Evolutionary conservation across 139 green algal species (phyloP), one percentile per base, ranked within the genome.

Genomic region (Tetraselmis striata): DNA sequence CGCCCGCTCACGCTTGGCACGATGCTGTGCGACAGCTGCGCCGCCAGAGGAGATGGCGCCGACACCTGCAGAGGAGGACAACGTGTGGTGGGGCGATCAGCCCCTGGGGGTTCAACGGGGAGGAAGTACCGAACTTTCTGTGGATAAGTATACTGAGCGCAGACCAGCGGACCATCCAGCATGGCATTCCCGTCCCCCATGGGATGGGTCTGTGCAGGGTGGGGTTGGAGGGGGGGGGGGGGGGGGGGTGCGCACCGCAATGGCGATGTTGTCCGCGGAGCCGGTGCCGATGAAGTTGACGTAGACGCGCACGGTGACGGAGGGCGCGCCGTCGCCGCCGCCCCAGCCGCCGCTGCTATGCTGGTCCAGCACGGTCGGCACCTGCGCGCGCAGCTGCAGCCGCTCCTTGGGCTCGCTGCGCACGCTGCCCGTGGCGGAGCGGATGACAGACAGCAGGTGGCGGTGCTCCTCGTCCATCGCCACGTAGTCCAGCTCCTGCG

Each of bases 401-500:
- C 30, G 59, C 28, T 89, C 85, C 0, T 28, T 11, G 0, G 88
- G 59, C 29, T 86, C 82, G 28, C 45, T 67, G 45, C 45, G 45
- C 45, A 67, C 45, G 45, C 45, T 67, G 5, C 11, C 59, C 25
- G 29, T 67, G 1, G 45, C 45, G 23, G 67, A 59, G 18, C 88
- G 85, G 77, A 95, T 94, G n/a, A 87, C 30, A 1, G 32, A 31
- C 22, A 92, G 84, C 75, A 95, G 87, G 0, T 59, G 0, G 0
- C 85, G 84, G 80, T 92, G 90, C 87, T 95, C 91, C 29, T 78
- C 75, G 1, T 89, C 88, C 84, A 95, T 94, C 76, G 85, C 91
- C 45, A 91, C 91, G 67, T 92, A 95, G 83, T 95, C 88, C 31
- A 94, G 78, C 26, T 91, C 85, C 77, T 90, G n/a, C n/a, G n/a